Conservation (phyloP, 345 rosid genomes). For the Citrus inodora region DNA sequence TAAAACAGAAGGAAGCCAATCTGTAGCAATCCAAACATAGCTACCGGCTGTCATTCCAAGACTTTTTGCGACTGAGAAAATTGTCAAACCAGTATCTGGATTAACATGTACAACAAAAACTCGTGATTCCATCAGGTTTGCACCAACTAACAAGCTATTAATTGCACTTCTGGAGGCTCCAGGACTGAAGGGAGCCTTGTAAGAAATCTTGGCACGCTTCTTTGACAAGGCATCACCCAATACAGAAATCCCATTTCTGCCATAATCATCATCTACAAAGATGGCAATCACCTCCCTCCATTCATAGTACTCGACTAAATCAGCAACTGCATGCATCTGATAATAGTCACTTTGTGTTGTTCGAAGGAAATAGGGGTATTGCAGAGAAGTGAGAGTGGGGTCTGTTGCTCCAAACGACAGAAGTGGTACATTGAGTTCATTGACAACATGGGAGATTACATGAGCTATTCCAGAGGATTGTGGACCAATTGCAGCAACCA, state of each 20-base stretch:
- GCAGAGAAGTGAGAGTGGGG: conserved; percentile 56
- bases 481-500: conserved; percentile 80
- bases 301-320: conserved; percentile 47
- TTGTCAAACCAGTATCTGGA: conserved; percentile 73
- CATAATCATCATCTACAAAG: conserved; percentile 89
- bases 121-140: conserved; percentile 76
- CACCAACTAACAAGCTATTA: conserved; percentile 49
- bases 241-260: conserved; percentile 71
- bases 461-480: conserved; percentile 94
- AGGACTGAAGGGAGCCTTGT: conserved; percentile 69
- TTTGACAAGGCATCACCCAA: conserved; percentile 75
- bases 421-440: conserved; percentile 65
- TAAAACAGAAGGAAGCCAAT: conserved; percentile 82
- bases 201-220: conserved; percentile 68
- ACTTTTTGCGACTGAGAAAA: conserved; percentile 65
- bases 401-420: conserved; percentile 74
- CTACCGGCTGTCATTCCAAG: conserved; percentile 67
- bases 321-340: conserved; percentile 89
- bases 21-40: conserved; percentile 95
- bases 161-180: conserved; percentile 43
- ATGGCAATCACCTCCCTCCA: conserved; percentile 89
- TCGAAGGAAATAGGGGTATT: conserved; percentile 66
- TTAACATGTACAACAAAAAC: conserved; percentile 86
- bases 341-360: conserved; percentile 56
- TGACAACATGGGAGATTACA: conserved; percentile 66